A percentile compares a stretch with the other conserved stretches of the same genome.
These are phyloP conservation scores for Calocybe gangraenosa DNA, from an alignment of 768 basidiomycete genomes.

Conservation along the genomic window DNA sequence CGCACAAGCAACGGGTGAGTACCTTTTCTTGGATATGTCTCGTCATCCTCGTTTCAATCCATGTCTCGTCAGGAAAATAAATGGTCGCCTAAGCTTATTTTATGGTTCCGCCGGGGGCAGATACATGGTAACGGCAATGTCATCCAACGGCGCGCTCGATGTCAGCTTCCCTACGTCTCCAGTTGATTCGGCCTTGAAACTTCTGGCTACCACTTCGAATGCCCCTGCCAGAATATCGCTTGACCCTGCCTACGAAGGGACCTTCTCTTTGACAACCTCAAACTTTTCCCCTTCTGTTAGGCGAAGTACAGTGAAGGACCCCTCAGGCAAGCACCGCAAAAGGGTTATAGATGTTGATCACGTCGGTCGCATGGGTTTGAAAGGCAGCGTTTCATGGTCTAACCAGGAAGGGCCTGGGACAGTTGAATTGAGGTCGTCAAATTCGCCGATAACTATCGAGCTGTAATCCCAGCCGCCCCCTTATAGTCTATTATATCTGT, in stretches of 20 bases:
- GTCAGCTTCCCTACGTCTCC: slow-evolving; percentile 29
- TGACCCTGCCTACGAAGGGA: slow-evolving; percentile 34
- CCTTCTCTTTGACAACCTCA: slow-evolving; percentile 20
- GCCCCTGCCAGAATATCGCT: slow-evolving; percentile 27
- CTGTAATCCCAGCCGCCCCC: slow-evolving; percentile 7
- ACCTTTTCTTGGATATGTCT: background rate
- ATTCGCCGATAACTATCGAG: slow-evolving; percentile 13
- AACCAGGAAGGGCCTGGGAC: slow-evolving; percentile 12
- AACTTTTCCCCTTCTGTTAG: slow-evolving; percentile 6
- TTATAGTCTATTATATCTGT: too few species aligned
- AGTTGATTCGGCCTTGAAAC: slow-evolving; percentile 28
- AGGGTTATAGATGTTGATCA: slow-evolving; percentile 10
- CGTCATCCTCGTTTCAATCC: background rate
- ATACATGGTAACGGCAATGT: slow-evolving; percentile 27
- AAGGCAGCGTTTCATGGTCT: slow-evolving; percentile 18
- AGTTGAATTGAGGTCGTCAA: slow-evolving; percentile 13
- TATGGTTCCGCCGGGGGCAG: slow-evolving; percentile 26
- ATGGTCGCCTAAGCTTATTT: slow-evolving; percentile 26
- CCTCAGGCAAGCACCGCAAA: slow-evolving; percentile 19
- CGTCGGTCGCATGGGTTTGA: slow-evolving; percentile 3
- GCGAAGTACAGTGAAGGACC: slow-evolving; percentile 16
- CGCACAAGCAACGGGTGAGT: slow-evolving; percentile 41
- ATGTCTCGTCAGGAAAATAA: slow-evolving; percentile 24
- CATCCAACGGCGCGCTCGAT: slow-evolving; percentile 28
- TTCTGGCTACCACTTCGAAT: slow-evolving; percentile 29